Conservation (phyloP, 352 stramenopile genomes). For the Globisporangium radiosum region DNA sequence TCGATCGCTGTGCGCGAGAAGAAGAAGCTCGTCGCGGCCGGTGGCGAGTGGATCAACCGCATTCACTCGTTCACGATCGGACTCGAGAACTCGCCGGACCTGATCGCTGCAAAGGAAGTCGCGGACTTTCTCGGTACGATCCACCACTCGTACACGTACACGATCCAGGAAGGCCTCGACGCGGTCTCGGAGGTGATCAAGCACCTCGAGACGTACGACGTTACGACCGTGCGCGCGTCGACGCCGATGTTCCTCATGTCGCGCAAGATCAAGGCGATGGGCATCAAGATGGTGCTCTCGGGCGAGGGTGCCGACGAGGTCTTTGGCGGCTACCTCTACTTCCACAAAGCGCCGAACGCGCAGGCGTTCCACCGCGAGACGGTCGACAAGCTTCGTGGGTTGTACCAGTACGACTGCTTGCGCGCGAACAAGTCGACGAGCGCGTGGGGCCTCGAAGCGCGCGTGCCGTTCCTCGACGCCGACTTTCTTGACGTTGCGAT, state of each 20-base stretch:
- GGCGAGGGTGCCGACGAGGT: constrained; percentile 98
- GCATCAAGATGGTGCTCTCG: constrained; percentile 99
- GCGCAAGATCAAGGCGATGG: constrained; percentile 99
- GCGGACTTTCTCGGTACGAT: constrained; percentile 96
- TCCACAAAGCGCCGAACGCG: constrained; percentile 97
- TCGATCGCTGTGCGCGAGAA: constrained; percentile 94
- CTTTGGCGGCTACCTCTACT: constrained; percentile 99
- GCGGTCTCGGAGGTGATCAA: constrained; percentile 97
- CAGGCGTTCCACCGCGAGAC: constrained; percentile 89
- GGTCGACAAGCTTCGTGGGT: constrained; percentile 93
- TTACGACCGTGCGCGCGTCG: constrained; percentile 96
- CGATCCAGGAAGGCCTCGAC: constrained; percentile 97
- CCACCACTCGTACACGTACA: constrained; percentile 99
- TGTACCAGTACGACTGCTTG: constrained; percentile 99
- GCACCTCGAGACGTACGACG: constrained; percentile 97
- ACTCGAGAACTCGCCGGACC: constrained; percentile 93
- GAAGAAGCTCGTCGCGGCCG: constrained; percentile 73
- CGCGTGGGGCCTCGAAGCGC: constrained; percentile 96
- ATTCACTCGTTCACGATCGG: constrained; percentile 99
- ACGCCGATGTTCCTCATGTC: constrained; percentile 99
- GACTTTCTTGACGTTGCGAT: constrained; percentile 98
- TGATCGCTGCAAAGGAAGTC: constrained; percentile 95
- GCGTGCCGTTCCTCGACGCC: constrained; percentile 97
- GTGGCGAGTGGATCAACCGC: constrained; percentile 85
- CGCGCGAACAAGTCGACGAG: constrained; percentile 98